Evolutionary conservation across 371 early-diverging fungal species (phyloP).

Genomic region (Syncephalastrum contaminatum): DNA sequence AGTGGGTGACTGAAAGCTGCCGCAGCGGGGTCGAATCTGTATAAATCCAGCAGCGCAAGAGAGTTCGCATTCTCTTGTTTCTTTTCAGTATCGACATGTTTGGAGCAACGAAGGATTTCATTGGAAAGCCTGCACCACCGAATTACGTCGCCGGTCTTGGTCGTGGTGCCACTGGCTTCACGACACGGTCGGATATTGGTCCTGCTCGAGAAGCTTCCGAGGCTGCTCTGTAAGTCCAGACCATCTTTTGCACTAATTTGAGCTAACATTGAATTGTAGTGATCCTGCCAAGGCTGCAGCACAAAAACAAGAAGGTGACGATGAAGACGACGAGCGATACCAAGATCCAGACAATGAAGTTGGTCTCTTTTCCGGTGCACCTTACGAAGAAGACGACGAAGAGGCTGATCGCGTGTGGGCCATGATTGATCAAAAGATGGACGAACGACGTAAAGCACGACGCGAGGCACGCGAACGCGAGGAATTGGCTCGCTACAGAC

Average conservation of each 20-base stretch:
- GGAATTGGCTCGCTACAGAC: constrained; percentile 52
- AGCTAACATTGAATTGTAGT: constrained; percentile 18
- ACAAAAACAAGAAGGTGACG: constrained; percentile 40
- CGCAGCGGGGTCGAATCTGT: too few relatives aligned
- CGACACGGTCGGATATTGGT: constrained; percentile 97
- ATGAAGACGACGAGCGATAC: constrained; percentile 73
- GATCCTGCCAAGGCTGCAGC: constrained; percentile 34
- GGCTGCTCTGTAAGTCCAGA: constrained; percentile 41
- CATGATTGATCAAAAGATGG: constrained; percentile 89
- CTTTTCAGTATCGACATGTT: constrained; percentile 48
- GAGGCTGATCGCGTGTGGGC: constrained; percentile 95
- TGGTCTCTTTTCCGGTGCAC: constrained; percentile 83
- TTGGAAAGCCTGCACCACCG: constrained; percentile 84
- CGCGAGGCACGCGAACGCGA: constrained; percentile 66
- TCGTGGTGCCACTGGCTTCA: constrained; percentile 96
- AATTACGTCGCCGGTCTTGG: constrained; percentile 97
- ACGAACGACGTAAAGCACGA: constrained; percentile 79
- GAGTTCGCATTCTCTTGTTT: too few relatives aligned
- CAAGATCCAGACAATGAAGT: constrained; percentile 96
- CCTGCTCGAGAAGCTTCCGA: constrained; percentile 83
- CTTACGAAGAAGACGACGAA: constrained; percentile 96
- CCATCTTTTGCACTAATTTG: neutral
- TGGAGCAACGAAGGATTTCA: constrained; percentile 77
- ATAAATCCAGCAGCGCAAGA: too few relatives aligned
- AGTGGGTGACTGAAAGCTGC: too few relatives aligned